Conservation (phyloP, 345 rosid species). For the Sapria himalayana region DNA sequence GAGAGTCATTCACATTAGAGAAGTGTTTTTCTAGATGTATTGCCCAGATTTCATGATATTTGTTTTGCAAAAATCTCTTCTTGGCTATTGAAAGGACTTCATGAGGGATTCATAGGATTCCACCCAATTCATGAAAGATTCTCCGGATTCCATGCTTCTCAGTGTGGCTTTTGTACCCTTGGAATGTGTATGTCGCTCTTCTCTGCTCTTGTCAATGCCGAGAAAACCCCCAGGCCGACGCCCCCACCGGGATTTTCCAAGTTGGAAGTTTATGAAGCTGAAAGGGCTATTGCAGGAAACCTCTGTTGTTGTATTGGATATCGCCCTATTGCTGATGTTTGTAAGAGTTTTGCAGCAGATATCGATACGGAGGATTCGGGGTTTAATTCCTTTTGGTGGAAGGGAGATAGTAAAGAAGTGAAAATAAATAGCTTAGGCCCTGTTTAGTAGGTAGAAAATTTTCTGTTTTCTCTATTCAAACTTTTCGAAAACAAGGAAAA, state of each 20-base stretch:
- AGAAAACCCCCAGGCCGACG: conserved; percentile 21
- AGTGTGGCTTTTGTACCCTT: conserved; percentile 87
- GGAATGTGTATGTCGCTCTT: conserved; percentile 78
- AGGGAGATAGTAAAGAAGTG: conserved; percentile 26
- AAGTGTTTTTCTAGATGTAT: no score
- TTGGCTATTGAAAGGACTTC: no score
- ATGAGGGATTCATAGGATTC: no score
- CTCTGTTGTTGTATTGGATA: conserved; percentile 94
- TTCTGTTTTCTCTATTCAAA: no score
- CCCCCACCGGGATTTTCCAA: conserved; percentile 38
- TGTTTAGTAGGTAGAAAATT: no score
- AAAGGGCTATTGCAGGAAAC: conserved; percentile 49
- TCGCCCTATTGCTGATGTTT: conserved; percentile 69
- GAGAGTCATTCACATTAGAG: no score
- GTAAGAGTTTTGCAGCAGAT: conserved; percentile 71
- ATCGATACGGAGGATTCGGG: conserved; percentile 85
- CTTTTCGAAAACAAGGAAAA: no score
- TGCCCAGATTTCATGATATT: no score
- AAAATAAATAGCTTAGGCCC: conserved; percentile 24
- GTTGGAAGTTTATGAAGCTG: conserved; percentile 56
- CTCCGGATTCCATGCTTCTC: conserved; percentile 72
- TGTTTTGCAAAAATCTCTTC: no score
- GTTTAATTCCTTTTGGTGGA: conserved; percentile 50
- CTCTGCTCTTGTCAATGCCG: conserved; percentile 52
- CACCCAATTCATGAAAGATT: conserved; percentile 70